phyloP scores from a whole-genome alignment of 1,139 yeast genomes.

The Yamadazyma siamensis region DNA sequence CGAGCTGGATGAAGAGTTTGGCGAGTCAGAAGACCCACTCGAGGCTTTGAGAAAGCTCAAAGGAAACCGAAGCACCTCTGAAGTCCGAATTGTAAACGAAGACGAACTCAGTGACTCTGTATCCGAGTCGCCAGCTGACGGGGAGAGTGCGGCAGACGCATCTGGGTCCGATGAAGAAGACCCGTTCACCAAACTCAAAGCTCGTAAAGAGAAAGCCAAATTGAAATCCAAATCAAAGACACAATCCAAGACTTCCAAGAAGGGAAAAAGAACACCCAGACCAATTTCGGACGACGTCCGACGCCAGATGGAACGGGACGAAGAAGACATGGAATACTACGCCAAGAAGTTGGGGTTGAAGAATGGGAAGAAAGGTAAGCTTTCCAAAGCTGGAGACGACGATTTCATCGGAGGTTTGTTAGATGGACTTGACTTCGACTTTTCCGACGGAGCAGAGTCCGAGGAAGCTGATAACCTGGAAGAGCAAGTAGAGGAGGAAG shows the following conservation, averaged over 20 bases:
- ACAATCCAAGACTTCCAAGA: conserved; percentile 4
- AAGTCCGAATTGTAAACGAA: conserved; percentile 22
- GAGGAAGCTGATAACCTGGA: conserved; percentile 2
- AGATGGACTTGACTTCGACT: conserved; percentile 73
- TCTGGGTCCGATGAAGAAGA: conserved; percentile 22
- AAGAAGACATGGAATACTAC: conserved; percentile 76
- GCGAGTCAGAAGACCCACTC: conserved; percentile 23
- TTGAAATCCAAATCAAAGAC: conserved; percentile 4
- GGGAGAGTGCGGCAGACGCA: conserved; percentile 2
- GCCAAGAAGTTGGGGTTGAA: conserved; percentile 79
- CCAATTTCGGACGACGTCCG: conserved; percentile 34
- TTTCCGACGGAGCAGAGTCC: conserved; percentile 17
- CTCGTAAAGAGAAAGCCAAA: conserved; percentile 26
- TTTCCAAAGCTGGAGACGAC: conserved; percentile 53
- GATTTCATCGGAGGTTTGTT: conserved; percentile 71
- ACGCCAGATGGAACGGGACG: conserved; percentile 56
- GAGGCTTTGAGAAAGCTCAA: conserved; percentile 21
- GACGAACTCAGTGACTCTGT: conserved; percentile 17
- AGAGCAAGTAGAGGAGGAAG: conserved; percentile 1
- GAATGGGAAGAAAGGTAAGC: conserved; percentile 39
- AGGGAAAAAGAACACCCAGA: conserved; percentile 5
- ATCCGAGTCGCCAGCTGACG: conserved; percentile 13
- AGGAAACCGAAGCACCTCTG: conserved; percentile 16
- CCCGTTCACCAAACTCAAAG: conserved; percentile 44
- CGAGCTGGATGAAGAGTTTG: conserved; percentile 10